A percentile compares a stretch with the other conserved stretches of the same genome.
These are phyloP conservation scores for Fomitopsis palustris DNA, from an alignment of 1,284 basidiomycete genomes.

Conservation along the genomic window DNA sequence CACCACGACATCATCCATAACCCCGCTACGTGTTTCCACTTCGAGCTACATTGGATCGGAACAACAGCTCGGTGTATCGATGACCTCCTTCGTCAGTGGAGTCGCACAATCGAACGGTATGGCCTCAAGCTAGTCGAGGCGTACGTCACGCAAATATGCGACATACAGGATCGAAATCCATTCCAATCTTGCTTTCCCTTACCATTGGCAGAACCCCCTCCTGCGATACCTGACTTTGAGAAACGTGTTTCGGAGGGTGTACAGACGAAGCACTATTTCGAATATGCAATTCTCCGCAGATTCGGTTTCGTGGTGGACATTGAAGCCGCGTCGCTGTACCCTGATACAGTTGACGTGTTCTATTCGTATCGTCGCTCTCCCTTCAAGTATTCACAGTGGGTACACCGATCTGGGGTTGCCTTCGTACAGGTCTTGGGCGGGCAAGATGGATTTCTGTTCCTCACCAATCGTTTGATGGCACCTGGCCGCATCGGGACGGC, in stretches of 20 bases:
- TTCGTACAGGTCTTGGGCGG: constrained; percentile 86
- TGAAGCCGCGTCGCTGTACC: constrained; percentile 75
- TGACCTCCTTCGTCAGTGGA: constrained; percentile 84
- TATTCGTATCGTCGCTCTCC: constrained; percentile 84
- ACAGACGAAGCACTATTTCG: constrained; percentile 70
- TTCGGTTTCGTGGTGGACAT: constrained; percentile 88
- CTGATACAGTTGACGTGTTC: constrained; percentile 76
- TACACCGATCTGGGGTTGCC: constrained; percentile 83
- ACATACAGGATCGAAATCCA: constrained; percentile 77
- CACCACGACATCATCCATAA: constrained; percentile 95
- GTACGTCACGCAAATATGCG: constrained; percentile 84
- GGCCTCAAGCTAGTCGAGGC: constrained; percentile 93
- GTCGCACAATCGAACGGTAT: constrained; percentile 82
- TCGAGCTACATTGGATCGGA: constrained; percentile 97
- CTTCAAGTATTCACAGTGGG: constrained; percentile 84
- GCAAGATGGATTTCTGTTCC: constrained; percentile 76
- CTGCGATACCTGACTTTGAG: constrained; percentile 66
- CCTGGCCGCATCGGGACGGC: constrained; percentile 57
- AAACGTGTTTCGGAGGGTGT: constrained; percentile 64
- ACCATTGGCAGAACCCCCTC: constrained; percentile 69
- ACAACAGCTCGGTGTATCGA: constrained; percentile 96
- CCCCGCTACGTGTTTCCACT: constrained; percentile 87
- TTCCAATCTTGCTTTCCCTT: constrained; percentile 89
- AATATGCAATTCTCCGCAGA: constrained; percentile 72
- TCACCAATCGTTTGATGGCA: constrained; percentile 81